A percentile compares a stretch with the other conserved stretches of the same genome.
Evolutionary conservation across 768 basidiomycete genomes (phyloP).

Genomic region (Coprinopsis strossmayeri): DNA sequence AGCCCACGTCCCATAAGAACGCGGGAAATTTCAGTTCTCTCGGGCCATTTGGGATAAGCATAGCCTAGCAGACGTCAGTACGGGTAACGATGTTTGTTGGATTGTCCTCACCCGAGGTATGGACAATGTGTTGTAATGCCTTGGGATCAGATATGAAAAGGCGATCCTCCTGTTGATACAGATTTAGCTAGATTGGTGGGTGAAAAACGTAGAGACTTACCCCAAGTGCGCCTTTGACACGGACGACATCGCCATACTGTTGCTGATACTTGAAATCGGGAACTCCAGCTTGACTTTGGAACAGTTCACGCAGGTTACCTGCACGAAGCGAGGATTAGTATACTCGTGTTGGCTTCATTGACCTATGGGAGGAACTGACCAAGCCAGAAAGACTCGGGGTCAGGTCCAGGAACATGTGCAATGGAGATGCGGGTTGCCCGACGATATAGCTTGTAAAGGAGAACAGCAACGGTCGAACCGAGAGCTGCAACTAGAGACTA

Average conservation of each 20-base stretch:
- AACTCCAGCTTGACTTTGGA: conserved; percentile 44
- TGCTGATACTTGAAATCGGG: conserved; percentile 48
- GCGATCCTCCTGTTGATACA: conserved; percentile 48
- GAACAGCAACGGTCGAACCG: conserved; percentile 12
- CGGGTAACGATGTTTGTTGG: conserved; percentile 4
- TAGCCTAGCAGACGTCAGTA: conserved; percentile 30
- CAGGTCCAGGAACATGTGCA: conserved; percentile 41
- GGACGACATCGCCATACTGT: conserved; percentile 43
- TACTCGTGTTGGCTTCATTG: background rate
- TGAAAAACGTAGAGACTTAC: conserved; percentile 26
- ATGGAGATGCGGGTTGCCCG: conserved; percentile 33
- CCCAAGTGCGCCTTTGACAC: conserved; percentile 44
- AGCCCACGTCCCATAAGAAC: conserved; percentile 47
- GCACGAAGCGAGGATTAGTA: background rate
- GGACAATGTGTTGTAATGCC: conserved; percentile 51
- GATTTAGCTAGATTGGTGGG: no score
- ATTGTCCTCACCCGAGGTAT: conserved; percentile 36
- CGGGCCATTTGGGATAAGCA: conserved; percentile 44
- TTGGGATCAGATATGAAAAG: conserved; percentile 51
- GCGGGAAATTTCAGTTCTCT: conserved; percentile 42
- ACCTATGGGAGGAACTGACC: conserved; percentile 23
- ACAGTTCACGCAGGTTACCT: conserved; percentile 46
- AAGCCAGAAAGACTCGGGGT: conserved; percentile 40
- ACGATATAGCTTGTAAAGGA: conserved; percentile 26
- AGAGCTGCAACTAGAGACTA: conserved; percentile 13